Conservation (phyloP, 129 eudicot genomes). For the Arctium minus region DNA sequence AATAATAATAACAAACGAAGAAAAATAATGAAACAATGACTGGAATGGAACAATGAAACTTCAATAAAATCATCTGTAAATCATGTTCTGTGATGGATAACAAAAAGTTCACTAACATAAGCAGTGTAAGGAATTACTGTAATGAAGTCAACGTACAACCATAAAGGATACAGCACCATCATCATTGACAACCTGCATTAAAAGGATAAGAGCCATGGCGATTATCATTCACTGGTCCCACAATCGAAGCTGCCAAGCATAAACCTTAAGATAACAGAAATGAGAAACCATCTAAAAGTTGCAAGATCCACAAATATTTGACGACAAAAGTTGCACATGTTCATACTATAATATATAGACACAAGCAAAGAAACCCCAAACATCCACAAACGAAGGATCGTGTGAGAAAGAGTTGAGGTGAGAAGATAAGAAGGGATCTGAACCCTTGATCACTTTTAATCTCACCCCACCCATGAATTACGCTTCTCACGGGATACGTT, state of each 20-base stretch:
- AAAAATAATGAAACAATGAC: too few species aligned
- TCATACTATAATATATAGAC: background rate
- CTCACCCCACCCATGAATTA: too few species aligned
- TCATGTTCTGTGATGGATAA: background rate
- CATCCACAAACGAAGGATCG: too few species aligned
- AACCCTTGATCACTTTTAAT: too few species aligned
- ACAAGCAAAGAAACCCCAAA: background rate
- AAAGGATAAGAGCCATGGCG: background rate
- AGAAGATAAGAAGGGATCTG: too few species aligned
- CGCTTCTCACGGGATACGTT: too few species aligned
- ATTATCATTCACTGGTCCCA: background rate
- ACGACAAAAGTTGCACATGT: background rate
- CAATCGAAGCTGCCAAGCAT: background rate
- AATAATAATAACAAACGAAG: background rate
- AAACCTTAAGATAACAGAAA: background rate
- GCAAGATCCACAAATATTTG: background rate
- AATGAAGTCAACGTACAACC: background rate
- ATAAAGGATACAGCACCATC: constrained; percentile 97
- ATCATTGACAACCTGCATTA: constrained; percentile 85
- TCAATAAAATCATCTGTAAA: background rate
- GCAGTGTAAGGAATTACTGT: background rate
- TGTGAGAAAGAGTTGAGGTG: too few species aligned
- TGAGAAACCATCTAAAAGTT: background rate
- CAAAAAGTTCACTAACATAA: background rate
- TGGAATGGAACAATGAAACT: background rate